A percentile compares a stretch with the other conserved stretches of the same genome.
These are phyloP conservation scores for Quercus tomentella DNA, from an alignment of 331 rosid genomes.

Conservation along the genomic window DNA sequence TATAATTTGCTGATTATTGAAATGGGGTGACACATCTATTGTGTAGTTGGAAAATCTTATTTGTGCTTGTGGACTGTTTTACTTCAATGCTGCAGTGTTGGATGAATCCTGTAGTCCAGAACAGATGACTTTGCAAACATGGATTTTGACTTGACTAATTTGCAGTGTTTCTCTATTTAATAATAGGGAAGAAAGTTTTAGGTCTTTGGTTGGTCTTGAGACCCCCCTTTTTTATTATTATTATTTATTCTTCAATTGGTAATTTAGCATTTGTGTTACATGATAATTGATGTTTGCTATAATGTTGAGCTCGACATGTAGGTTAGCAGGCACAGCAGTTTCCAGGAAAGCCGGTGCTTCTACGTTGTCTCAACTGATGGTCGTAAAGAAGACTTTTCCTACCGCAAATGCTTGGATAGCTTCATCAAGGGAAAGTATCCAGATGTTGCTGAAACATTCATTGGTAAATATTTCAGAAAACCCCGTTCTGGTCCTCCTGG, in stretches of 20 bases:
- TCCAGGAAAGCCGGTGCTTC: constrained; percentile 80
- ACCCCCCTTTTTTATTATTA: too few relatives aligned
- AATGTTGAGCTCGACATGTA: constrained; percentile 28
- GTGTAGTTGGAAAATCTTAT: background rate
- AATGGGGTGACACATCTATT: too few relatives aligned
- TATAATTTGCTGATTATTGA: too few relatives aligned
- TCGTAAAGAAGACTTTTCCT: constrained; percentile 66
- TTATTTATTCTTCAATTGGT: background rate
- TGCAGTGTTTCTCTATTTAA: too few relatives aligned
- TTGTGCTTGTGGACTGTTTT: background rate
- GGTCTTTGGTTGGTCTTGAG: too few relatives aligned
- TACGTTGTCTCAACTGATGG: constrained; percentile 70
- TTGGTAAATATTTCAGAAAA: too few relatives aligned
- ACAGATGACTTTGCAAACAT: too few relatives aligned
- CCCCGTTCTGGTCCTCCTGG: constrained; percentile 20
- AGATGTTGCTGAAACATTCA: too few relatives aligned
- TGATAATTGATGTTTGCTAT: background rate
- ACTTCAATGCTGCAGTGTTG: too few relatives aligned
- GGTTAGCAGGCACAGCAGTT: constrained; percentile 63
- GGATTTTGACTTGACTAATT: too few relatives aligned
- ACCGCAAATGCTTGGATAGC: constrained; percentile 68
- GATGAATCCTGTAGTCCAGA: too few relatives aligned
- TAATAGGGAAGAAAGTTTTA: too few relatives aligned
- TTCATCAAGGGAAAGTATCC: constrained; percentile 47
- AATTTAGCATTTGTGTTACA: background rate